Base-by-base conservation (phyloP, 2,329 filamentous ascomycete genomes). In the Endothia cerciana region DNA sequence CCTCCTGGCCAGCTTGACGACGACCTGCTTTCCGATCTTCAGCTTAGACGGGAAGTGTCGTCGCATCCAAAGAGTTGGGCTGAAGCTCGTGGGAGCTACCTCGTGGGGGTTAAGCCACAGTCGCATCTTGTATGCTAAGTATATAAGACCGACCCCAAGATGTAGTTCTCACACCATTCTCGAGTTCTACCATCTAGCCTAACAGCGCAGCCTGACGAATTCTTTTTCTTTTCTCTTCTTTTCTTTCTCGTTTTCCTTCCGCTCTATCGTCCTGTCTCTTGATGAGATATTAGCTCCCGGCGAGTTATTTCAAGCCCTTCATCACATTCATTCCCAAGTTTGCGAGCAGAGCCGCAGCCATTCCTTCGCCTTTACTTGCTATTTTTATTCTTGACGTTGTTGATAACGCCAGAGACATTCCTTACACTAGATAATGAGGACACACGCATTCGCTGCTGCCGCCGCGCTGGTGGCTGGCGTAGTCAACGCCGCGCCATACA, bases 241-340 rank as follows among this genome's bases (percentile, higher is more conserved):
- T 28, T 4, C 17, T n/a, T 36, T 4, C 5, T 36, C 33, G 10
- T 36, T 36, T 10, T 36, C 33, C 33, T 53, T 56, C n/a, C n/a
- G n/a, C n/a, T n/a, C 7, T 38, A 38, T 56, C 30, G 3, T 56
- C 17, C 19, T n/a, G 36, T 65, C 60, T 59, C 64, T 65, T 63
- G 45, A 65, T 28, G 55, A 60, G 64, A 63, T 58, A 19, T 3
- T 17, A 19, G 38, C 64, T 65, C 64, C 64, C 43, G 64, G 64
- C 36, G 64, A 63, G 64, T 47, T 63, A 49, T 55, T 8, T 36
- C 7, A n/a, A 59, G 36, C 59, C 60, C 30, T 65, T 63, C 59
- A 40, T 13, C 30, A 51, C 45, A 40, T 3, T 53, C 30, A 51
- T 63, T n/a, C 58, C 49, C 53, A 13, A 8, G 6, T 25, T 15